Evolutionary conservation across 495 filamentous ascomycete genomes (phyloP).

Genomic region (Rhizodiscina lignyota): DNA sequence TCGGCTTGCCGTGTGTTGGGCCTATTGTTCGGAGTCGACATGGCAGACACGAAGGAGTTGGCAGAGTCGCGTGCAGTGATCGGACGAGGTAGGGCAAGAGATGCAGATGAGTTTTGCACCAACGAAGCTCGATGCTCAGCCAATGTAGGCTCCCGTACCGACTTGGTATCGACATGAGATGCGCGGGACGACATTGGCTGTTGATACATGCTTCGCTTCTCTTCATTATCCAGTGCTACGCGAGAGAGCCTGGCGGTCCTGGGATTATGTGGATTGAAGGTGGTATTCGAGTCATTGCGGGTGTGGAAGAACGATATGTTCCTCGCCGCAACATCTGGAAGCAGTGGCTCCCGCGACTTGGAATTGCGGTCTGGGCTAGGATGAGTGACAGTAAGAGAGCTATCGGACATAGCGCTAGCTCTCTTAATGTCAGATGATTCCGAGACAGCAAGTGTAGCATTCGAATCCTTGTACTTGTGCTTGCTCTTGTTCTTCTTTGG

Average conservation of each 20-base stretch:
- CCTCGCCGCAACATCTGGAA: conserved; percentile 18
- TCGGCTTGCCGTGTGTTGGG: too few species aligned
- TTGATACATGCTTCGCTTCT: too few species aligned
- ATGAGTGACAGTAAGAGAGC: too few species aligned
- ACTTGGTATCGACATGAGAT: conserved; percentile 32
- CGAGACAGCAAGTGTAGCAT: conserved; percentile 43
- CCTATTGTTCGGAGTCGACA: too few species aligned
- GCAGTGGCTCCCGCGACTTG: neutral
- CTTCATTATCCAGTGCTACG: too few species aligned
- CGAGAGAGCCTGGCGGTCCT: conserved; percentile 20
- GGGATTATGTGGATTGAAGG: conserved; percentile 28
- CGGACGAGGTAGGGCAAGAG: neutral
- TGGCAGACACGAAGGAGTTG: too few species aligned
- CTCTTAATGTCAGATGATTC: too few species aligned
- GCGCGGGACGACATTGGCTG: conserved; percentile 32
- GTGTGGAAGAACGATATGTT: conserved; percentile 63
- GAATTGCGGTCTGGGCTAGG: too few species aligned
- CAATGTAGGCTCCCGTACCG: conserved; percentile 1
- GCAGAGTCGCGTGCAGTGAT: too few species aligned
- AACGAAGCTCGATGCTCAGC: neutral
- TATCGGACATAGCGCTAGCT: conserved; percentile 6
- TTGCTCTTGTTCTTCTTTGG: conserved; percentile 11
- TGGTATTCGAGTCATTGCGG: conserved; percentile 37
- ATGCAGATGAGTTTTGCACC: neutral
- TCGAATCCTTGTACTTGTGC: conserved; percentile 54